A percentile compares a stretch with the other conserved stretches of the same genome.
These are phyloP conservation scores for Neonectria ditissima DNA, from an alignment of 2,329 filamentous ascomycete species.

Conservation along the genomic window DNA sequence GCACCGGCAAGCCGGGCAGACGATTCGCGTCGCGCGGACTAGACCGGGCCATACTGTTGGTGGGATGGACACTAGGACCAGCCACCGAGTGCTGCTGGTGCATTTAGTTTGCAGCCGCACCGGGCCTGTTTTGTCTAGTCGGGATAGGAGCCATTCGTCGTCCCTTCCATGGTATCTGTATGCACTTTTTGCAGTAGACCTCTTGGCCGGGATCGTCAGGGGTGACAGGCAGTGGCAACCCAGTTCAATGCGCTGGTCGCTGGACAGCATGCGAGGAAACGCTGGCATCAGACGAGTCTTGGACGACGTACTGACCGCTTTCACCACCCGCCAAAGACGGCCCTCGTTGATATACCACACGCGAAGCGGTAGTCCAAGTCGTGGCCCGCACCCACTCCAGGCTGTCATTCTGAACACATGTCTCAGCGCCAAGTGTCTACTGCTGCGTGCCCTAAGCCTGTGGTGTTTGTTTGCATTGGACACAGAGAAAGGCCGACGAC, in stretches of 20 bases:
- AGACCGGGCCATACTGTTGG: background rate
- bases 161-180: too few species aligned
- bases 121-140: background rate
- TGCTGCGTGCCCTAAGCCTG: background rate
- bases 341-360: constrained; percentile 15
- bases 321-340: background rate
- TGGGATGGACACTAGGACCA: background rate
- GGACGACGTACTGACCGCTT: constrained; percentile 23
- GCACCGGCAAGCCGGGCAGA: background rate
- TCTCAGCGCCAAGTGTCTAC: constrained; percentile 16
- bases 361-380: constrained; percentile 17
- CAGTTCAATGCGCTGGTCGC: constrained; percentile 6
- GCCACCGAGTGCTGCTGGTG: background rate
- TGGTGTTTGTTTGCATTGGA: background rate
- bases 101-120: background rate
- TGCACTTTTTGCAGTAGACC: background rate
- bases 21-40: background rate
- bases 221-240: constrained; percentile 1
- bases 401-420: constrained; percentile 6
- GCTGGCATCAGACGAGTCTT: constrained; percentile 15
- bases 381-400: constrained; percentile 20
- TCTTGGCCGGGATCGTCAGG: background rate
- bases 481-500: background rate
- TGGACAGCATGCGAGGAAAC: constrained; percentile 17
- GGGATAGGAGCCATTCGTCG: background rate